These are phyloP conservation scores for Arthrobotrys conoides DNA, from an alignment of 2,329 filamentous ascomycete species.

Conservation along the genomic window DNA sequence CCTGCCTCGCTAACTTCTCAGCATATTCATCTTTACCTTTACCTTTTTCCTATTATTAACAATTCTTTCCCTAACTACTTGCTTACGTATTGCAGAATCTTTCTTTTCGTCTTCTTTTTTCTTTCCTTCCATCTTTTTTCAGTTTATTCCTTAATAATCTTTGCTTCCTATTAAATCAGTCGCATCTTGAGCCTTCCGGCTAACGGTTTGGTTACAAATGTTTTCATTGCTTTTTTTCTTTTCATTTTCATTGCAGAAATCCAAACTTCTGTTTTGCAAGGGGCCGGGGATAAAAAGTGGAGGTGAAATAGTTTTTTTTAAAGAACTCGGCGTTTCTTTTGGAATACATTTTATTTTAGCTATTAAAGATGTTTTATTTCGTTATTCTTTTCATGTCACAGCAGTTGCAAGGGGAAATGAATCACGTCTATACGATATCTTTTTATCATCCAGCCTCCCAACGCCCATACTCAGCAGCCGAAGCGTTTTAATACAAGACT, in stretches of 20 bases:
- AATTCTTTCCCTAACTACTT: neutral
- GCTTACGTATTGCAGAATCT: neutral
- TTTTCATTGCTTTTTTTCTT: too few relatives aligned
- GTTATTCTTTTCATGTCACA: too few relatives aligned
- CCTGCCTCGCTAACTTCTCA: neutral
- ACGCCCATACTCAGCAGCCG: too few relatives aligned
- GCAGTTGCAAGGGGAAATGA: neutral
- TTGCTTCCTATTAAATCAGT: neutral
- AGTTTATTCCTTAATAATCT: neutral
- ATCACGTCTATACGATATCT: neutral
- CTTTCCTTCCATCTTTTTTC: neutral
- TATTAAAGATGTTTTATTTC: neutral
- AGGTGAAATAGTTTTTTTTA: neutral
- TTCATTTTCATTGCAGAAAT: neutral
- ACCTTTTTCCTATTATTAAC: neutral
- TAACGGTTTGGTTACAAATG: neutral
- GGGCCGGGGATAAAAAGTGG: neutral
- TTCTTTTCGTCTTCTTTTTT: neutral
- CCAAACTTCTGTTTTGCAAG: neutral
- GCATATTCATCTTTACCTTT: neutral
- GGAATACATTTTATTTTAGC: neutral
- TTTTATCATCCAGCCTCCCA: too few relatives aligned
- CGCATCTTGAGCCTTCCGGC: neutral
- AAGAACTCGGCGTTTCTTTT: slow-evolving; percentile 31
- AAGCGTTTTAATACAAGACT: too few relatives aligned